These are phyloP conservation scores for Artemisia argyi DNA, from an alignment of 129 eudicot species.

Conservation along the genomic window DNA sequence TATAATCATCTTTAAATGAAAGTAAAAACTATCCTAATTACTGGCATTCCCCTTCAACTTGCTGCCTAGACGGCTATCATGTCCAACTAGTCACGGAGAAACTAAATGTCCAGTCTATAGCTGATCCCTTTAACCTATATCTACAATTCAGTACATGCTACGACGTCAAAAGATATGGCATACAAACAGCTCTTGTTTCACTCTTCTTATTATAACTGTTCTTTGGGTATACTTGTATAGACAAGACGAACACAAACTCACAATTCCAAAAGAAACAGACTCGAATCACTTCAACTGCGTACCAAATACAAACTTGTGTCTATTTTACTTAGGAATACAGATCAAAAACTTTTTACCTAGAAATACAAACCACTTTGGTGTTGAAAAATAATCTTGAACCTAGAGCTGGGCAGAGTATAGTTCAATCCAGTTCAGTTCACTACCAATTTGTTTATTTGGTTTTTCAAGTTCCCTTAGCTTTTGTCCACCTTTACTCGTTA, in stretches of 20 bases:
- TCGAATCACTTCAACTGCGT: background rate
- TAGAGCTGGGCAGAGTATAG: background rate
- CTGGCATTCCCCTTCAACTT: background rate
- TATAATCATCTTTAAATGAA: background rate
- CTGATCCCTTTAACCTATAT: background rate
- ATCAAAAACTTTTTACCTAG: background rate
- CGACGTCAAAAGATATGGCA: background rate
- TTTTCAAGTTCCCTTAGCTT: background rate
- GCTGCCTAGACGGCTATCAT: conserved; percentile 1
- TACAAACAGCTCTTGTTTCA: background rate
- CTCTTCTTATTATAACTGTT: background rate
- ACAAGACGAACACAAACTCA: background rate
- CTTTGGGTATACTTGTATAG: background rate
- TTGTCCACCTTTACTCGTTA: background rate
- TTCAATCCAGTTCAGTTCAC: background rate
- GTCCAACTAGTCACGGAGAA: background rate
- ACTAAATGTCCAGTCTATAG: background rate
- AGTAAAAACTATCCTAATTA: background rate
- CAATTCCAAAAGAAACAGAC: background rate
- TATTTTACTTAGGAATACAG: background rate
- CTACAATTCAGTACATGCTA: background rate
- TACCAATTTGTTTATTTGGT: background rate
- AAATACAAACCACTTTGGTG: background rate
- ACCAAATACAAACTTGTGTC: conserved; percentile 7
- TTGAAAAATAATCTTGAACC: background rate